These are phyloP conservation scores for Cladorrhinum samala DNA, from an alignment of 495 filamentous ascomycete species.

Conservation along the genomic window DNA sequence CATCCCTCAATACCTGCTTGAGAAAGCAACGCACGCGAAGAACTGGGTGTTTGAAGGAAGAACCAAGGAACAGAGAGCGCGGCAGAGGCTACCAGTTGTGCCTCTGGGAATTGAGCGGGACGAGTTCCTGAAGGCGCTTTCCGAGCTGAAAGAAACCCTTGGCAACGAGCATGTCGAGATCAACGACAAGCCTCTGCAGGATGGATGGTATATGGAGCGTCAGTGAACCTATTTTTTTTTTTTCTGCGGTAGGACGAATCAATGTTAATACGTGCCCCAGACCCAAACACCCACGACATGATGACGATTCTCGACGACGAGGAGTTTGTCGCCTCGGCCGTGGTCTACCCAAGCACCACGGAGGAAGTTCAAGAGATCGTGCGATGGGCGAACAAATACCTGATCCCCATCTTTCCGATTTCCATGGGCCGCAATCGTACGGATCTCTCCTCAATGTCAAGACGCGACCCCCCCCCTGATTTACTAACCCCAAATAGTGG, in stretches of 20 bases:
- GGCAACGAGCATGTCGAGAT: constrained; percentile 39
- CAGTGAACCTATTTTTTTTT: constrained; percentile 2
- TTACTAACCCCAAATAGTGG: constrained; percentile 19
- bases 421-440: constrained; percentile 46
- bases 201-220: constrained; percentile 52
- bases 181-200: constrained; percentile 40
- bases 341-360: constrained; percentile 42
- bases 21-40: constrained; percentile 35
- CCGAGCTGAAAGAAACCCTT: constrained; percentile 31
- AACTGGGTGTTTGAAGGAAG: constrained; percentile 29
- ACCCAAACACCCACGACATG: constrained; percentile 49
- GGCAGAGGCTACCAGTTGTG: constrained; percentile 27
- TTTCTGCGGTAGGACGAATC: not conserved
- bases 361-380: constrained; percentile 45
- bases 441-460: not conserved
- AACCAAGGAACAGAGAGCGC: constrained; percentile 31
- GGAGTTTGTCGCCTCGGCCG: constrained; percentile 45
- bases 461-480: no score
- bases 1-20: constrained; percentile 33
- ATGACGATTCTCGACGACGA: constrained; percentile 47
- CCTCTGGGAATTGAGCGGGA: constrained; percentile 37
- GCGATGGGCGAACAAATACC: constrained; percentile 40
- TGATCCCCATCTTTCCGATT: constrained; percentile 49
- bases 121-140: constrained; percentile 34
- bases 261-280: constrained; percentile 8